Conservation (phyloP, 768 basidiomycete genomes). For the Tubosaeta sp. region DNA sequence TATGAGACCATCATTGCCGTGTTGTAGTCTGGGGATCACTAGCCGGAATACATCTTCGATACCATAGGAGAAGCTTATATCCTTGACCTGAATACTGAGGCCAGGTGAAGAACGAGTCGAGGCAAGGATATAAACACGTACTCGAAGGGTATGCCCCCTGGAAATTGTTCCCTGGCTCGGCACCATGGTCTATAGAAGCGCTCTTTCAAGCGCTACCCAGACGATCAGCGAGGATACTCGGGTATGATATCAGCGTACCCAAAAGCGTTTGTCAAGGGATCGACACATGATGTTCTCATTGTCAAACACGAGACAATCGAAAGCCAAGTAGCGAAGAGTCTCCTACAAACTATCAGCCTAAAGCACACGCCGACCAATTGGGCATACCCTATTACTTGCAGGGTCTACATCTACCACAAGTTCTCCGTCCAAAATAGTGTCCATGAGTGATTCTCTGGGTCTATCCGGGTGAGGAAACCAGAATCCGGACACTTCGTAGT, state of each 20-base stretch:
- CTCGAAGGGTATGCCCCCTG: slow-evolving; percentile 78
- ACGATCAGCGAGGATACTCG: slow-evolving; percentile 3
- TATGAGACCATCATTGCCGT: slow-evolving; percentile 94
- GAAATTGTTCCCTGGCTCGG: slow-evolving; percentile 64
- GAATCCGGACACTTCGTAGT: slow-evolving; percentile 68
- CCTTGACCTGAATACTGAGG: slow-evolving; percentile 78
- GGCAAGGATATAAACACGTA: slow-evolving; percentile 36
- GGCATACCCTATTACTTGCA: slow-evolving; percentile 57
- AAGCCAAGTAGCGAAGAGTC: slow-evolving; percentile 77
- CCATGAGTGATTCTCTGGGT: slow-evolving; percentile 59
- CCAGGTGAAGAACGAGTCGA: slow-evolving; percentile 5
- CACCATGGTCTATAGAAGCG: slow-evolving; percentile 83
- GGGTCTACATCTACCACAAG: slow-evolving; percentile 89
- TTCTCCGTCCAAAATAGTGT: slow-evolving; percentile 90
- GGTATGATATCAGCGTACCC: slow-evolving; percentile 48
- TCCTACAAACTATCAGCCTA: slow-evolving; percentile 45
- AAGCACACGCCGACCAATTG: neutral
- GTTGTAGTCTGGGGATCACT: slow-evolving; percentile 81
- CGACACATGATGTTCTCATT: slow-evolving; percentile 83
- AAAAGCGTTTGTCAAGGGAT: slow-evolving; percentile 82
- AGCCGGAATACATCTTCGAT: slow-evolving; percentile 80
- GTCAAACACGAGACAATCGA: slow-evolving; percentile 89
- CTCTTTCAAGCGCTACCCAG: slow-evolving; percentile 48
- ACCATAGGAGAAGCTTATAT: slow-evolving; percentile 81
- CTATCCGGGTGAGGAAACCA: slow-evolving; percentile 89